phyloP scores from a whole-genome alignment of 768 basidiomycete species.

The Dictyophora rubrovolvata region DNA sequence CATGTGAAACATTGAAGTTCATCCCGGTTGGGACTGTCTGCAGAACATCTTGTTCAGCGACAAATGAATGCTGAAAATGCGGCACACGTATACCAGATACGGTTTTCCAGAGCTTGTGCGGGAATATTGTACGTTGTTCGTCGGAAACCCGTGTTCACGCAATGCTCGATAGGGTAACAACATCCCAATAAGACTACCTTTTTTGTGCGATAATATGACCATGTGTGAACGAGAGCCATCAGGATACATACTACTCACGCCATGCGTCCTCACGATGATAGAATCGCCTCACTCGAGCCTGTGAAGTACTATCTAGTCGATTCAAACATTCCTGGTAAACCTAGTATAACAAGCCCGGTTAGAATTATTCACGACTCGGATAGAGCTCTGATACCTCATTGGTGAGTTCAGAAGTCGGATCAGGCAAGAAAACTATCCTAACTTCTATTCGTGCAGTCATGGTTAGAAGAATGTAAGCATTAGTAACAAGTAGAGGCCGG shows the following conservation, averaged over 20 bases:
- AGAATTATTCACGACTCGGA: background rate
- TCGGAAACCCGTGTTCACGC: slow-evolving; percentile 42
- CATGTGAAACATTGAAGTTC: slow-evolving; percentile 76
- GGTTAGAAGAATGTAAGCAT: background rate
- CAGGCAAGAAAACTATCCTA: background rate
- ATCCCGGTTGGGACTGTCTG: slow-evolving; percentile 22
- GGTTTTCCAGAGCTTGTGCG: slow-evolving; percentile 63
- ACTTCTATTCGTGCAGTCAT: background rate
- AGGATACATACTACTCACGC: slow-evolving; percentile 33
- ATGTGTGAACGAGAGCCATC: background rate
- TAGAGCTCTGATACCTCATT: background rate
- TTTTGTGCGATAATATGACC: background rate
- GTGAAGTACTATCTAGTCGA: slow-evolving; percentile 48
- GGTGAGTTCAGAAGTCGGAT: background rate
- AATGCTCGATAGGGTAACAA: slow-evolving; percentile 60
- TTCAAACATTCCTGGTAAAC: slow-evolving; percentile 51
- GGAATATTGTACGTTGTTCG: slow-evolving; percentile 39
- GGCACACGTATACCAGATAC: slow-evolving; percentile 45
- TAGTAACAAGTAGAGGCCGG: background rate
- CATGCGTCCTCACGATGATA: slow-evolving; percentile 67
- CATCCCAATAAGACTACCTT: slow-evolving; percentile 72
- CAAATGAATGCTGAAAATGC: background rate
- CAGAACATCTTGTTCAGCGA: background rate
- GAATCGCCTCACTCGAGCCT: slow-evolving; percentile 50
- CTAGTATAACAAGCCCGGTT: slow-evolving; percentile 27